Base-by-base conservation (phyloP, 345 rosid genomes). In the Eucalyptus lansdowneana region DNA sequence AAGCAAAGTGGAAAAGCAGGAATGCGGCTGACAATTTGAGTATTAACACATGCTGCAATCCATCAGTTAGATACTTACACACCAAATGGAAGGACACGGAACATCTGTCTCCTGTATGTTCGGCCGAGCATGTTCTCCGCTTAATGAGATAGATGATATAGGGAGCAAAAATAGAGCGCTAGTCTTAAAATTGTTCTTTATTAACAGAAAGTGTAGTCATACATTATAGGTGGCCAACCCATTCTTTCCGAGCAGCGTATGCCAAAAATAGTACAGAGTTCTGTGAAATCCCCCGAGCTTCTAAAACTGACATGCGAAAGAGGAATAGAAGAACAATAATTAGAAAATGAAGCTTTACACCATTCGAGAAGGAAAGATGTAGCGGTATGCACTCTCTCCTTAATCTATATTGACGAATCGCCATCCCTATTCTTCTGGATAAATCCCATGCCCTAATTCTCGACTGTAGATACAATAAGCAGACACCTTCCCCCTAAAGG, bases 261-360 rank as follows among this genome's bases (percentile, higher is more conserved):
- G 25, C 11, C 81, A 72, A 34, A 72, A 72, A 53, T 86, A 86
- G 88, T 60, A 44, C 76, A 91, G 69, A 86, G 45, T 87, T 86
- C 58, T 47, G 37, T 56, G 54, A 87, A 86, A 88, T 80, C 87
- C 90, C 88, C 10, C 88, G 89, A 58, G 34, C 27, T 22, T 34
- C 45, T 25, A 45, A 58, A 87, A 87, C 34, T 56, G n/a, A 65
- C 81, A 37, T 69, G 42, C 40, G 49, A 50, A 88, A 37, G 86
- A 53, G 53, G 83, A 22, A 89, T 50, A 91, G 88, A 45, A 87
- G 88, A 51, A 76, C 80, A 89, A 83, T 47, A 88, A 89, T 42
- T n/a, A 34, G 37, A 34, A 60, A 22, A 72, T 21, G 24, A 90
- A 90, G 86, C 90, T 92, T 92, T 91, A 93, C 94, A 88, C 88